These are phyloP conservation scores for Podospora fimiseda DNA, from an alignment of 495 filamentous ascomycete species.

Conservation along the genomic window DNA sequence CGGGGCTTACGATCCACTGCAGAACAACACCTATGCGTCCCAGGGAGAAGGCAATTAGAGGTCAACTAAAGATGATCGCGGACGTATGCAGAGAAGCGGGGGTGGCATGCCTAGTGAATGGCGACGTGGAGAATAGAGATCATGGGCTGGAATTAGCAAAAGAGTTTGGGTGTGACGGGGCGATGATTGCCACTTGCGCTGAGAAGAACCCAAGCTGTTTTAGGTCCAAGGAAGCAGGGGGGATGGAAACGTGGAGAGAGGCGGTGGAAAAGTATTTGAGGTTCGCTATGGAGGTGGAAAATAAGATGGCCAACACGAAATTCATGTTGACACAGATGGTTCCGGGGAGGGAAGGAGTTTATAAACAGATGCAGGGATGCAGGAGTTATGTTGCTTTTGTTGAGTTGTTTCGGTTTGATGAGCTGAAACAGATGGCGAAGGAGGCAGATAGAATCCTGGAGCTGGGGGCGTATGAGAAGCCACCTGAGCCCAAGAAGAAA, in stretches of 20 bases:
- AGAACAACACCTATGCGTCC: slow-evolving; percentile 94
- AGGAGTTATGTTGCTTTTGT: slow-evolving; percentile 63
- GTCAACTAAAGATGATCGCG: slow-evolving; percentile 74
- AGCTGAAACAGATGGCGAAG: slow-evolving; percentile 40
- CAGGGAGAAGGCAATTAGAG: slow-evolving; percentile 75
- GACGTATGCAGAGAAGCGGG: slow-evolving; percentile 71
- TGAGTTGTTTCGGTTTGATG: slow-evolving; percentile 49
- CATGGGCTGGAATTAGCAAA: slow-evolving; percentile 59
- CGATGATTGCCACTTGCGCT: slow-evolving; percentile 92
- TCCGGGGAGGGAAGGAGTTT: slow-evolving; percentile 63
- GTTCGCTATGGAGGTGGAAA: slow-evolving; percentile 66
- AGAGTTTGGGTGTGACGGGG: slow-evolving; percentile 81
- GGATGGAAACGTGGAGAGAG: slow-evolving; percentile 62
- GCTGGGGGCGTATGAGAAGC: slow-evolving; percentile 29
- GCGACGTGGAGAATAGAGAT: slow-evolving; percentile 69
- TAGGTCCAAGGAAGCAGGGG: slow-evolving; percentile 56
- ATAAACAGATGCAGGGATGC: slow-evolving; percentile 45
- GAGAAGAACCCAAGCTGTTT: slow-evolving; percentile 87
- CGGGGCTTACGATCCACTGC: slow-evolving; percentile 87
- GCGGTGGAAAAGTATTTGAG: slow-evolving; percentile 68
- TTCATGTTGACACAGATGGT: slow-evolving; percentile 79
- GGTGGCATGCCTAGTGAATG: slow-evolving; percentile 90
- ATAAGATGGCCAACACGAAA: slow-evolving; percentile 87
- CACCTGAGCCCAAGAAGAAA: background rate
- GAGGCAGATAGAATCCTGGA: slow-evolving; percentile 49